Base-by-base conservation (phyloP, 164 flowering plant genomes). In the Vitis cinerea region DNA sequence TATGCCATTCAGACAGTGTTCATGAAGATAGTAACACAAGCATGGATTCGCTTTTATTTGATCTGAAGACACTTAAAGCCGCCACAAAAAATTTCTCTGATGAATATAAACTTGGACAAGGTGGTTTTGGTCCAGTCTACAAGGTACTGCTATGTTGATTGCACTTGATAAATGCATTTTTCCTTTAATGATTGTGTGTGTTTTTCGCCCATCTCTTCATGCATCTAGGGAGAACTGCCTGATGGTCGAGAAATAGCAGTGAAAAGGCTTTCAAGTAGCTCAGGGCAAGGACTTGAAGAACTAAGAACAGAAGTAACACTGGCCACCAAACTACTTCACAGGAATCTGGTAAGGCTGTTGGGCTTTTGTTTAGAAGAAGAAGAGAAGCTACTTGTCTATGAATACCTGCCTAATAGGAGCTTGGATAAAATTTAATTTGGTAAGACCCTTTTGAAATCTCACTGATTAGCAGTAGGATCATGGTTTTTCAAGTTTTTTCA, bases 111-210 rank as follows among this genome's bases (percentile, higher is more conserved):
- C 78, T 71, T 58, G 78, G 78, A 66, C 50, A 71, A 67, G 78
- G 78, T 15, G 78, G 78, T 19, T 75, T 75, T 50, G 78, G 78
- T 71, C 71, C 66, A 65, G 74, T 75, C 62, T 75, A 75, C 57
- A 75, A 75, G 74, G 78, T 70, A 70, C 13, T 9, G 11, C 16
- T 13, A 23, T 16, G 17, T 27, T 14, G 27, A 8, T 27, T 51
- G 6, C 1, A 31, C 44, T 31, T 6, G 7, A 3, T 52, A n/a
- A 8, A 50, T 15, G 10, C 6, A 8, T 51, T 12, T 10, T 14
- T 69, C 11, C 11, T 51, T 50, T 23, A 2, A 16, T 9, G 47
- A 50, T 4, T 8, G 3, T 51, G 7, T 31, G 44, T 0, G 7
- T 31, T 31, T 1, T 31, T 31, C 44, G 7, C 4, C 19, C 12